Evolutionary conservation across 352 stramenopile genomes (phyloP), one percentile per base, ranked within the genome.

Genomic region (Globisporangium alternatum): DNA sequence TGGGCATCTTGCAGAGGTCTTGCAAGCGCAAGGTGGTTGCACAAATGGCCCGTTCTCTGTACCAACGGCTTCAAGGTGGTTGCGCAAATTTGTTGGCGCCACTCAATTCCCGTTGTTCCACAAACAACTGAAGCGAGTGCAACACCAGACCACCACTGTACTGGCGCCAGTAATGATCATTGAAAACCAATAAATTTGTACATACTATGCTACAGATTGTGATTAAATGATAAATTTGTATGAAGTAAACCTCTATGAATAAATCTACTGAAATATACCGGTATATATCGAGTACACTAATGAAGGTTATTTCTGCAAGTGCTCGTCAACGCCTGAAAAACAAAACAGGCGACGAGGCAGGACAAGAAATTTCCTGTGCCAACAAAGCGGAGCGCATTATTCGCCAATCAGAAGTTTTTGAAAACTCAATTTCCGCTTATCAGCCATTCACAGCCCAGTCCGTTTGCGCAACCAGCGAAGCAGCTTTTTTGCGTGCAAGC

Each of bases 321-420:
- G 39, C 39, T 44, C 39, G 39, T 56, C 51, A 44, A 17, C 21
- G 30, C 52, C 49, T 21, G 13, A 44, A 44, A 35, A 35, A 35
- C 2, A 35, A 35, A 35, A 35, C 31, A 35, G 37, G 37, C 25
- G 49, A 30, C 52, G 52, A 35, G n/a, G n/a, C 52, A 6, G n/a
- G 30, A 44, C 52, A 45, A 58, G 52, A 58, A 58, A 45, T 30
- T 58, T 58, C 52, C 52, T 58, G 30, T 58, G 52, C 43, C 15
- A 10, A 22, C 39, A 44, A 44, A 44, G 39, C 10, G 12, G 39
- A 19, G 39, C 35, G 1, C 8, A 41, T 41, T 41, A 41, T 41
- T 13, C 35, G 13, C 35, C 49, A 56, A n/a, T n/a, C 51, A 10
- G n/a, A n/a, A n/a, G n/a, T n/a, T n/a, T n/a, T n/a, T n/a, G n/a